phyloP scores from a whole-genome alignment of 2,329 filamentous ascomycete genomes.

The Beauveria sp. region DNA sequence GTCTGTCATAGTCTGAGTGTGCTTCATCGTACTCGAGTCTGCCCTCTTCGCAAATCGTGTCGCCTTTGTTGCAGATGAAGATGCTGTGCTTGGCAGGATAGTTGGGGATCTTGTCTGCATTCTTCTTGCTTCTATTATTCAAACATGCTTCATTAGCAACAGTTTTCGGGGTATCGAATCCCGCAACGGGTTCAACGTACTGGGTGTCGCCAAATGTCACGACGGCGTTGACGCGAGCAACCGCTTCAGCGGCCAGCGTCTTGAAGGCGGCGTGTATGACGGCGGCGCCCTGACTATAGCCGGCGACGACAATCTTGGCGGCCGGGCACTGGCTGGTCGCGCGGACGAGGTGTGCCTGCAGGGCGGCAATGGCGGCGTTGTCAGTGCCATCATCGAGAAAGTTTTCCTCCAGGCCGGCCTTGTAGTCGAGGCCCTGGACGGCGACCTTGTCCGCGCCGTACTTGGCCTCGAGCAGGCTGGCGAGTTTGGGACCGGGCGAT shows the following conservation, averaged over 20 bases:
- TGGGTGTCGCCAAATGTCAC: constrained; percentile 23
- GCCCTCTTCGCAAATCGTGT: constrained; percentile 28
- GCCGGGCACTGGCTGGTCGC: constrained; percentile 26
- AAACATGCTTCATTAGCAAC: neutral
- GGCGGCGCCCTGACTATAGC: constrained; percentile 31
- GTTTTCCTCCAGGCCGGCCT: constrained; percentile 26
- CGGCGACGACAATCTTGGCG: constrained; percentile 29
- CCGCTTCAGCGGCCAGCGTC: constrained; percentile 17
- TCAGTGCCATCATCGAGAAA: constrained; percentile 24
- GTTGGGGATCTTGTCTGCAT: constrained; percentile 27
- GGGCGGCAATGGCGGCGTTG: constrained; percentile 23
- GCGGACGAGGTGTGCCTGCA: constrained; percentile 23
- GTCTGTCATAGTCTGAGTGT: constrained; percentile 29
- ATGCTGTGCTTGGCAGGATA: constrained; percentile 29
- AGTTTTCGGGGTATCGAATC: neutral
- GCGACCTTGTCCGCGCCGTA: constrained; percentile 17
- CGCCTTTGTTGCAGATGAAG: constrained; percentile 34
- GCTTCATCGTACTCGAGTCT: constrained; percentile 26
- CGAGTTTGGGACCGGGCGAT: constrained; percentile 14
- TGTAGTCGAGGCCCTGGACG: constrained; percentile 27
- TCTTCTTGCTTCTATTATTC: constrained; percentile 17
- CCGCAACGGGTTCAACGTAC: neutral
- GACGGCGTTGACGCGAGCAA: constrained; percentile 18
- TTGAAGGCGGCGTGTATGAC: constrained; percentile 22
- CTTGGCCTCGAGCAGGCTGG: constrained; percentile 14